Percentiles rank a stretch among this genome's conserved stretches.
Evolutionary conservation across 805 yeast genomes (phyloP).

Genomic region (Limtongia smithiae): DNA sequence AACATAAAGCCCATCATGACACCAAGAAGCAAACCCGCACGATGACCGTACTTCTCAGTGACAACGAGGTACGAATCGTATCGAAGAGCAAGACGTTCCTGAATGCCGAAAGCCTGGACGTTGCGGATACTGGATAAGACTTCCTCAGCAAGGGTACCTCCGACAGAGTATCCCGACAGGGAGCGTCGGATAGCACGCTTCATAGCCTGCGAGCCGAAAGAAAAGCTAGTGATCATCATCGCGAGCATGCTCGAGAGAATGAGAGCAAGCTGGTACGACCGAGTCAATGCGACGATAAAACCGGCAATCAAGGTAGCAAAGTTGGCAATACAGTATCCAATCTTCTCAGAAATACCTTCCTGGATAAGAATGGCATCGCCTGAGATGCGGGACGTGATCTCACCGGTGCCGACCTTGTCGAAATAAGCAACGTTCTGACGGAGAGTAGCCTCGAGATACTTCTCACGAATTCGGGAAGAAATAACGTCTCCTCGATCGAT

Average conservation of each 20-base stretch:
- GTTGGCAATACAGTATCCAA: constrained; percentile 41
- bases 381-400: constrained; percentile 44
- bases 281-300: constrained; percentile 39
- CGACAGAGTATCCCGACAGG: constrained; percentile 23
- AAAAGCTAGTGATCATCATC: constrained; percentile 32
- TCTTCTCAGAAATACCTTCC: constrained; percentile 44
- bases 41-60: constrained; percentile 30
- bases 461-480: constrained; percentile 42
- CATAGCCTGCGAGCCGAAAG: constrained; percentile 29
- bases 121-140: constrained; percentile 41
- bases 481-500: constrained; percentile 43
- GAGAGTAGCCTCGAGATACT: constrained; percentile 39
- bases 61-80: constrained; percentile 36
- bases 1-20: constrained; percentile 35
- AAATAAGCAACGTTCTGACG: constrained; percentile 44
- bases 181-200: constrained; percentile 25
- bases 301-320: constrained; percentile 43
- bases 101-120: constrained; percentile 44
- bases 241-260: constrained; percentile 38
- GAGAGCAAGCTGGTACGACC: constrained; percentile 41
- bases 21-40: constrained; percentile 25
- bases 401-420: constrained; percentile 44
- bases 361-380: constrained; percentile 42
- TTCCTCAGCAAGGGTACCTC: constrained; percentile 42
- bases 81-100: constrained; percentile 37